Base-by-base conservation (phyloP, 2,329 filamentous ascomycete species). In the Bipolaris cookei region DNA sequence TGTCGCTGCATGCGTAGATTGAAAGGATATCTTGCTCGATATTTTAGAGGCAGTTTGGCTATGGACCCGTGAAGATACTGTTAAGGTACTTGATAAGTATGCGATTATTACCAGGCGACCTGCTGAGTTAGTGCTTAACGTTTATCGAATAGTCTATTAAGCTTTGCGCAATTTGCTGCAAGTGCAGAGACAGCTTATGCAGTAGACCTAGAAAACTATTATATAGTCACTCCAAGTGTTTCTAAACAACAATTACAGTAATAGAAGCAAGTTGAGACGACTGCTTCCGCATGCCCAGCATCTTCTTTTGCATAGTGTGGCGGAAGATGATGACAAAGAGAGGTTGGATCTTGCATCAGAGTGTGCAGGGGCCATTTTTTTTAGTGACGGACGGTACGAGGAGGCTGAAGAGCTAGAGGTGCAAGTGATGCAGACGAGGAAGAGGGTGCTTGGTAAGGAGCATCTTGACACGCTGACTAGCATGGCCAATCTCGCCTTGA, bases 1-100 rank as follows among this genome's bases (percentile, higher is more conserved):
- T 0, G 78, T 80, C 43, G 71, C 79, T 14, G 76, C 76, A 1
- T 77, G 66, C 18, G 75, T 82, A 21, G 52, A 64, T 25, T 54
- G 34, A 53, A 67, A 65, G 46, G 61, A 64, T 44, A 62, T 67
- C 16, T 52, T 51, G 50, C 59, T 62, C 25, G 55, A 61, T 41
- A 50, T 69, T 55, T 57, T 68, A 14, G 47, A 57, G 38, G 37
- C 58, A 56, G 43, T 52, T 16, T 58, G 5, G 25, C 25, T 8
- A 8, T 8, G 8, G 47, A 8, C 25, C 25, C 25, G 25, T 28
- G 25, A 28, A 28, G 25, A 28, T 28, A 8, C 25, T 20, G 14
- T 35, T 11, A 35, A 35, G 34, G 14, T 35, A 35, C 34, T 35
- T 35, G 34, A 35, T 11, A 28, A 8, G 25, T 28, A 28, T 28